phyloP scores from a whole-genome alignment of 169 alveolate genomes.

The Eimeria sp. region DNA sequence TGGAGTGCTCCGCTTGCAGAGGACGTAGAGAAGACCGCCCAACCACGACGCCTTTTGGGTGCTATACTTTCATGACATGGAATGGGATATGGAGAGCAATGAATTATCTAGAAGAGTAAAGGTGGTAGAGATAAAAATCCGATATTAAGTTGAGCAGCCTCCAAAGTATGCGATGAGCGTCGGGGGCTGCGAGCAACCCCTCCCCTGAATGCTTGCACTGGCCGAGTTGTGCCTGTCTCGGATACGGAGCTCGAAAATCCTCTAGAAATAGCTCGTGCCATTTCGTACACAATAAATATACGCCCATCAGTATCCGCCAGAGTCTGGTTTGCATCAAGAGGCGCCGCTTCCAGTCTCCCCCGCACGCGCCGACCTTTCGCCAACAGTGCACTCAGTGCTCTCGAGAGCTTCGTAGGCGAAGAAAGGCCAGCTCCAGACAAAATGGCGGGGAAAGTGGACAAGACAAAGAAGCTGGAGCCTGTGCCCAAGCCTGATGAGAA shows the following conservation, averaged over 20 bases:
- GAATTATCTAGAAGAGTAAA: neutral
- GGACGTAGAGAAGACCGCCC: conserved; percentile 12
- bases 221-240: conserved; percentile 67
- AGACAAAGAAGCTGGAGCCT: conserved; percentile 78
- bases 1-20: neutral
- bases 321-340: conserved; percentile 38
- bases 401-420: conserved; percentile 38
- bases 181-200: conserved; percentile 81
- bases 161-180: conserved; percentile 60
- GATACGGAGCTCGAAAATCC: neutral
- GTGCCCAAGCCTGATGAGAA: conserved; percentile 83
- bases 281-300: neutral
- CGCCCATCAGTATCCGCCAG: neutral
- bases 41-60: neutral
- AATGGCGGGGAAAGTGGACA: conserved; percentile 74
- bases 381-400: conserved; percentile 53
- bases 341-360: conserved; percentile 66
- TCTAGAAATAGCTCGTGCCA: neutral
- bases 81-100: neutral
- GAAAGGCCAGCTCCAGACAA: conserved; percentile 55
- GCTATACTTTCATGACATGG: neutral
- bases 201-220: conserved; percentile 58
- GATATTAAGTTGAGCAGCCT: neutral
- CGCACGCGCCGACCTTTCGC: conserved; percentile 73
- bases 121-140: neutral